phyloP scores from a whole-genome alignment of 1,284 basidiomycete species.

The Pseudozyma tsukubaensis region DNA sequence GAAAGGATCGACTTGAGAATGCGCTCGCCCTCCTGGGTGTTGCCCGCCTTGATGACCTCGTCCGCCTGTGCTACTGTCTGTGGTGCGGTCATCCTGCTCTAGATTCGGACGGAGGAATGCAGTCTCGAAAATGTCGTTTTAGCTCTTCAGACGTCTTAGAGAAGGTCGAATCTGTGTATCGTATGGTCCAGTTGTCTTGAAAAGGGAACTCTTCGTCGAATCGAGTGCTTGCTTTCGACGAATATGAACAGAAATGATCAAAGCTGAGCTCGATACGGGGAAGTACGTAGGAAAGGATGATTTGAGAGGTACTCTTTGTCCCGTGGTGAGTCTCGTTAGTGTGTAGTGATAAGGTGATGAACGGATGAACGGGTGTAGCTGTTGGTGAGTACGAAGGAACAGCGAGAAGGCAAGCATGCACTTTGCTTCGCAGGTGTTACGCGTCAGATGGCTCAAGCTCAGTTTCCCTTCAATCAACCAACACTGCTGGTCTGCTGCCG shows the following conservation, averaged over 20 bases:
- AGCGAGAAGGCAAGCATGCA: background rate
- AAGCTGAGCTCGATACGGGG: no score
- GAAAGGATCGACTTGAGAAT: constrained; percentile 63
- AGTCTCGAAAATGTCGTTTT: no score
- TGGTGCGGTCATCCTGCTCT: constrained; percentile 31
- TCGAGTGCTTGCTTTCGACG: no score
- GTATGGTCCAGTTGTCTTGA: no score
- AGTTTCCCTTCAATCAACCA: background rate
- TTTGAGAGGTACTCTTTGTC: no score
- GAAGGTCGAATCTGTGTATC: no score
- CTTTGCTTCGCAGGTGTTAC: constrained; percentile 7
- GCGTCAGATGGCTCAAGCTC: constrained; percentile 36
- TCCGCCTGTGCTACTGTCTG: constrained; percentile 62
- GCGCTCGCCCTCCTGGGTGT: constrained; percentile 51
- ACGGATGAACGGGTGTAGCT: background rate
- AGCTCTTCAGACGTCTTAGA: no score
- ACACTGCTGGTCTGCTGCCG: constrained; percentile 28
- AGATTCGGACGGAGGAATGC: background rate
- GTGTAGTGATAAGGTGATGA: background rate
- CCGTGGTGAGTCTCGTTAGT: no score
- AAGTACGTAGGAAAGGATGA: no score
- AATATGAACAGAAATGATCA: no score
- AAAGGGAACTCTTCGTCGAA: no score
- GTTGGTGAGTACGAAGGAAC: constrained; percentile 4
- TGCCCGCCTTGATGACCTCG: constrained; percentile 59